Base-by-base conservation (phyloP, 176 grass and related monocot species). In the Musa itinerans region DNA sequence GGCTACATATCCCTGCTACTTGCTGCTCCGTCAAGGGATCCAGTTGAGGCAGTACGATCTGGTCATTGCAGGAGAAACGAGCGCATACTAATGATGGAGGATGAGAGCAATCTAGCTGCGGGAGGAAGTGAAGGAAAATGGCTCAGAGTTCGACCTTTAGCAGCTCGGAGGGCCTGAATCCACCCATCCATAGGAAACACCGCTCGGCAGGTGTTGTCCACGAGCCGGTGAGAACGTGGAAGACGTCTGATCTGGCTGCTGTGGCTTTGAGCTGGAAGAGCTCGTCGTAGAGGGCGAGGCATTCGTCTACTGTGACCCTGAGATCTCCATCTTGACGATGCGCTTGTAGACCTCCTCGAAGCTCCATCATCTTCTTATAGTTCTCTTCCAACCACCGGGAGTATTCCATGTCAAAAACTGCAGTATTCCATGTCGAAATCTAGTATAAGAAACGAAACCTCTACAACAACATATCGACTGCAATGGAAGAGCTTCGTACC, bases 21-120 rank as follows among this genome's bases (percentile, higher is more conserved):
- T 98, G 90, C 48, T 98, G 90, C 52, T 98, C 90, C 26, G 95
- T 98, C 73, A 93, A 52, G 24, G 90, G 90, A 80, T 98, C 90
- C 57, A 98, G 76, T 69, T 87, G 88, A 53, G 89, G 83, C 17
- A 88, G 29, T 63, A 96, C 20, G 73, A 91, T 88, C 90, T 93
- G 80, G 11, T 76, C 62, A 53, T 43, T 43, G 34, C 3, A 43
- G 34, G 4, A 43, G 34, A 43, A 43, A 43, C 34, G 34, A 43
- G 34, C 34, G 34, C 34, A 43, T 43, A 43, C 34, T 43, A 43
- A 43, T 43, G 34, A 43, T 6, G 34, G 34, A 43, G 34, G 34
- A 6, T 5, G 34, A 43, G 34, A 5, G 4, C 34, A 6, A 43
- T 43, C 34, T 43, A 43, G 34, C 34, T 5, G 34, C 0, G 34